A percentile compares a stretch with the other conserved stretches of the same genome.
Conservation (phyloP, 2,329 filamentous ascomycete species). For the Colletotrichum acutatum region DNA sequence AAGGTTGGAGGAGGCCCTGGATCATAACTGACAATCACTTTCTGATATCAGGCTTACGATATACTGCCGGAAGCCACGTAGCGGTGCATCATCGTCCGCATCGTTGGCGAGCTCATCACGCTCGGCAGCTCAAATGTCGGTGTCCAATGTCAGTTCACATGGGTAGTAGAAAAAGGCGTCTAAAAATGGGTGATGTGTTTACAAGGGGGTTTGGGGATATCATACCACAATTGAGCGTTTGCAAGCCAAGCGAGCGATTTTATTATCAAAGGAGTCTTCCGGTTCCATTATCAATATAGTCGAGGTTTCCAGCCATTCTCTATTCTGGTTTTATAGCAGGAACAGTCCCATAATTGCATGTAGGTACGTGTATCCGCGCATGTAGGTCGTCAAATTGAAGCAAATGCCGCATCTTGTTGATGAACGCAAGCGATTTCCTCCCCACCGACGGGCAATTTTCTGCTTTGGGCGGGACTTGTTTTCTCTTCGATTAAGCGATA, state of each 20-base stretch:
- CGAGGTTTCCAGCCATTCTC: neutral
- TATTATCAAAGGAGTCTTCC: neutral
- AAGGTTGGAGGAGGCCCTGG: neutral
- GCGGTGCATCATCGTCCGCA: slow-evolving; percentile 37
- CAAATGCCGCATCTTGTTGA: neutral
- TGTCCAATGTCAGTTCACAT: slow-evolving; percentile 18
- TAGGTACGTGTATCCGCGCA: neutral
- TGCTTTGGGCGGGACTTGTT: neutral
- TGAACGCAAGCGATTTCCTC: neutral
- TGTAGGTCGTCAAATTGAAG: neutral
- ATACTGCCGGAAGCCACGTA: slow-evolving; percentile 42
- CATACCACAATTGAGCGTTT: slow-evolving; percentile 12
- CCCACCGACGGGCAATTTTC: neutral
- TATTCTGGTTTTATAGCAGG: neutral
- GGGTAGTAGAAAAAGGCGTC: neutral
- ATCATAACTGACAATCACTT: slow-evolving; percentile 30
- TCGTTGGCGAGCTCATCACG: slow-evolving; percentile 28
- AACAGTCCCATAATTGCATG: neutral
- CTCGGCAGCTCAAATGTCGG: slow-evolving; percentile 18
- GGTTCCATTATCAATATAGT: too few relatives aligned
- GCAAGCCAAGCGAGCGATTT: slow-evolving; percentile 2
- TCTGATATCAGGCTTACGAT: slow-evolving; percentile 43
- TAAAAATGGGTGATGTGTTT: neutral
- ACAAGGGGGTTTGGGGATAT: slow-evolving; percentile 2
- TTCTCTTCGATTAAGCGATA: neutral